phyloP scores from a whole-genome alignment of 2,329 filamentous ascomycete genomes.

The Trichophyton mentagrophytes region DNA sequence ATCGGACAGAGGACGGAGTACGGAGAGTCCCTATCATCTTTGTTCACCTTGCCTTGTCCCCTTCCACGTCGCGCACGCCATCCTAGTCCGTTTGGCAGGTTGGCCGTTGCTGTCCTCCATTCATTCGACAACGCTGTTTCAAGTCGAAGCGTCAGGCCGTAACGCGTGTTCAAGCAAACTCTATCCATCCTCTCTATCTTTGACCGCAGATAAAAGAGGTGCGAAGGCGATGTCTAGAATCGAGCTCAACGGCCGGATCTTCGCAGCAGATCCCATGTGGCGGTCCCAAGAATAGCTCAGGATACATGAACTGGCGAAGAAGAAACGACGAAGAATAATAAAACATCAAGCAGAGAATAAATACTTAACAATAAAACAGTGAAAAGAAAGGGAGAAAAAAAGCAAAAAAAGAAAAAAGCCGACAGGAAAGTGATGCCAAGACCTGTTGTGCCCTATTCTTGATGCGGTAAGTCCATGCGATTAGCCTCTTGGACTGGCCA shows the following conservation, averaged over 20 bases:
- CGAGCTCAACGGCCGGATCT: background rate
- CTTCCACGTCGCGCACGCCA: background rate
- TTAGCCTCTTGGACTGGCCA: background rate
- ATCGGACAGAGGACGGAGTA: background rate
- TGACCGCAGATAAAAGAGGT: background rate
- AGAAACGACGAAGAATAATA: background rate
- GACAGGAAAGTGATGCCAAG: background rate
- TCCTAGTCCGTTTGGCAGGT: background rate
- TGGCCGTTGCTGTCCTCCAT: background rate
- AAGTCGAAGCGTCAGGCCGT: background rate
- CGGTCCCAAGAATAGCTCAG: background rate
- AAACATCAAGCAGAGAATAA: no score
- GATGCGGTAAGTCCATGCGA: background rate
- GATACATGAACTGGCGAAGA: background rate
- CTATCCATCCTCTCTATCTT: background rate
- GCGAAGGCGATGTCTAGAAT: background rate
- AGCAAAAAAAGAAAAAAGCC: background rate
- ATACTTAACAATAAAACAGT: background rate
- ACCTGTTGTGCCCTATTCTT: background rate
- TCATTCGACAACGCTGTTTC: background rate
- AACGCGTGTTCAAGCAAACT: slow-evolving; percentile 1
- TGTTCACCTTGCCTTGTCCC: background rate
- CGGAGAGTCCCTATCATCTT: background rate
- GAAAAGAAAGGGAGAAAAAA: background rate
- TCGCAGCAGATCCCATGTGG: background rate